Base-by-base conservation (phyloP, 2,329 filamentous ascomycete genomes). In the Penicillium sp. region DNA sequence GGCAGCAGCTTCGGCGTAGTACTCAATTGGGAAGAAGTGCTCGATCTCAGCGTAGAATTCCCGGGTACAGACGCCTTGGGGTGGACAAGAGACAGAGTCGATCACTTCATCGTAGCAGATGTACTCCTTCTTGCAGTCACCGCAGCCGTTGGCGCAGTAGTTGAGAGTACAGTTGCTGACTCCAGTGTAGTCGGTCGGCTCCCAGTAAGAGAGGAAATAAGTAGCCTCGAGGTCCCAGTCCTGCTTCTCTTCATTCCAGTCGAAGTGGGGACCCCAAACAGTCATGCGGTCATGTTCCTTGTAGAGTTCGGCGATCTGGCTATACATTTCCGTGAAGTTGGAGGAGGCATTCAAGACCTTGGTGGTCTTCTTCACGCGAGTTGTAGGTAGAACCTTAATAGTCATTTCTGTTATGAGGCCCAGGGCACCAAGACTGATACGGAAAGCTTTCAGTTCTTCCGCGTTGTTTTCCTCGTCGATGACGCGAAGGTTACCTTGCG, bases 131-230 rank as follows among this genome's bases (percentile, higher is more conserved):
- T 46, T 50, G 37, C 55, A 58, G 45, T 46, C 42, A 26, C 53
- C 55, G 35, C 55, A 58, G 31, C 47, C 55, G 20, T 58, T 58
- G 29, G 55, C 53, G 31, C 55, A 58, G 51, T 49, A 58, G 37
- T 56, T 50, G 27, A 51, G 35, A 8, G 55, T 47, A 38, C 55
- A 58, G 49, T 58, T 58, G 36, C 44, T 48, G 23, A 44, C 45
- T 6, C 45, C 49, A 4, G 46, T 55, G 39, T 49, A 55, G 43
- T 53, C 41, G 29, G 51, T 56, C 10, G 42, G 40, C 22, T 56
- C 55, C 54, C 54, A 54, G 26, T 36, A 52, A 37, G 40, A 45
- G 37, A 42, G 18, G 14, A 40, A 47, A 40, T 41, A 41, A 24
- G 18, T 40, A 41, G 28, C 10, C 27, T 32, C 27, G 27, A n/a